Conservation (phyloP, 192 early-diverging fungal genomes). For the Mortierella alpina region DNA sequence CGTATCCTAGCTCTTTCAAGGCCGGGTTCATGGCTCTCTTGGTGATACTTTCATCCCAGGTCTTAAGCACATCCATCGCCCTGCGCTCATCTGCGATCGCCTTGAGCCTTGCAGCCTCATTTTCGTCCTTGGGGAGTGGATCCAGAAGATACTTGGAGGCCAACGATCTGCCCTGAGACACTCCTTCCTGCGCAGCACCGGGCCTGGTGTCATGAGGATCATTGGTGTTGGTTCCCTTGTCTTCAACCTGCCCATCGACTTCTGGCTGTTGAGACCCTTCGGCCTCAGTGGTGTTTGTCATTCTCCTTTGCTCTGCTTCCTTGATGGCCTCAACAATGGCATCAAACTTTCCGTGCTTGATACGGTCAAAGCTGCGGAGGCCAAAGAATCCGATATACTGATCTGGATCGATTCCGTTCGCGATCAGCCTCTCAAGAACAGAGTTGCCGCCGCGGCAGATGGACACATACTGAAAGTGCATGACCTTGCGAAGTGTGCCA, state of each 20-base stretch:
- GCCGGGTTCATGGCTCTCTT: conserved; percentile 37
- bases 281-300: not conserved
- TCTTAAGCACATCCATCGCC: conserved; percentile 11
- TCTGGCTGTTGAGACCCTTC: not conserved
- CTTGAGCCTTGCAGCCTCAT: conserved; percentile 29
- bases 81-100: conserved; percentile 25
- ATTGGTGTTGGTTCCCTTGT: not conserved
- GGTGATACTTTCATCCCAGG: conserved; percentile 51
- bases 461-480: conserved; percentile 86
- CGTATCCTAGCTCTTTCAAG: conserved; percentile 32
- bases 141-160: conserved; percentile 29
- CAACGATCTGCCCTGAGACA: conserved; percentile 2
- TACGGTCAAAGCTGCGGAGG: conserved; percentile 82
- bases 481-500: conserved; percentile 75
- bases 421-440: conserved; percentile 67
- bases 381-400: conserved; percentile 85
- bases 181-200: not conserved
- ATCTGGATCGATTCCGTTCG: conserved; percentile 65
- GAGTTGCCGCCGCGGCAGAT: conserved; percentile 84
- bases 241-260: not conserved
- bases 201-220: not conserved
- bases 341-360: conserved; percentile 61
- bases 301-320: conserved; percentile 17
- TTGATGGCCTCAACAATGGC: conserved; percentile 48
- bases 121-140: conserved; percentile 20